Conservation (phyloP, 1,139 yeast genomes). For the Candida labiduridarum region DNA sequence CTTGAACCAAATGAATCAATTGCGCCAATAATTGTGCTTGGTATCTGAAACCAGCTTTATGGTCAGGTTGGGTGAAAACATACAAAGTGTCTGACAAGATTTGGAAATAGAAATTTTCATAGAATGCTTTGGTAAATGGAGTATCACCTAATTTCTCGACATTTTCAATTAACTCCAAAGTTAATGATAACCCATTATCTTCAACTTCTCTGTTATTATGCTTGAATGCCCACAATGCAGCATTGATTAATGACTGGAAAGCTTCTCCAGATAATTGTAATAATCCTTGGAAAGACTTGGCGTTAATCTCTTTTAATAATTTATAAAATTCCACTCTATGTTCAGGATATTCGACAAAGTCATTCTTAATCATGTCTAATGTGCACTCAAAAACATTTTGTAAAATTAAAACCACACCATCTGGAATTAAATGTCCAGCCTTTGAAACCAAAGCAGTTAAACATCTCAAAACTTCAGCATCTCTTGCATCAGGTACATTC, state of each 20-base stretch:
- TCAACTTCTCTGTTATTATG: conserved; percentile 97
- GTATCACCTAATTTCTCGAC: conserved; percentile 82
- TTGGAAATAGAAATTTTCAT: conserved; percentile 84
- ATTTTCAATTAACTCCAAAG: conserved; percentile 79
- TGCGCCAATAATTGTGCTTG: conserved; percentile 86
- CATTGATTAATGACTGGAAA: conserved; percentile 87
- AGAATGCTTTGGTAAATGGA: conserved; percentile 82
- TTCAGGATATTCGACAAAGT: conserved; percentile 95
- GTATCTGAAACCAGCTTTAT: conserved; percentile 90
- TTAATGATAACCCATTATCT: conserved; percentile 81
- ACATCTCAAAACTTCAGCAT: conserved; percentile 95
- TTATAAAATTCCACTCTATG: conserved; percentile 96
- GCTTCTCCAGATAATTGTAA: conserved; percentile 90
- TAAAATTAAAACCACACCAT: conserved; percentile 82
- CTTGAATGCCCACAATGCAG: conserved; percentile 97
- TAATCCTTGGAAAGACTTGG: conserved; percentile 83
- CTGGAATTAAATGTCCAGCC: conserved; percentile 88
- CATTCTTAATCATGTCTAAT: conserved; percentile 91
- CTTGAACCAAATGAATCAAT: conserved; percentile 82
- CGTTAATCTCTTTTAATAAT: conserved; percentile 81
- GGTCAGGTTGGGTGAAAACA: conserved; percentile 96
- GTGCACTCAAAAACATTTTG: conserved; percentile 95
- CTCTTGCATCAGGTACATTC: conserved; percentile 95
- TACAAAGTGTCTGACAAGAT: conserved; percentile 89
- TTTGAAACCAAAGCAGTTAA: conserved; percentile 86